A percentile compares a stretch with the other conserved stretches of the same genome.
These are phyloP conservation scores for Saccharomyces hybrid DNA, from an alignment of 1,139 yeast genomes.

Conservation along the genomic window DNA sequence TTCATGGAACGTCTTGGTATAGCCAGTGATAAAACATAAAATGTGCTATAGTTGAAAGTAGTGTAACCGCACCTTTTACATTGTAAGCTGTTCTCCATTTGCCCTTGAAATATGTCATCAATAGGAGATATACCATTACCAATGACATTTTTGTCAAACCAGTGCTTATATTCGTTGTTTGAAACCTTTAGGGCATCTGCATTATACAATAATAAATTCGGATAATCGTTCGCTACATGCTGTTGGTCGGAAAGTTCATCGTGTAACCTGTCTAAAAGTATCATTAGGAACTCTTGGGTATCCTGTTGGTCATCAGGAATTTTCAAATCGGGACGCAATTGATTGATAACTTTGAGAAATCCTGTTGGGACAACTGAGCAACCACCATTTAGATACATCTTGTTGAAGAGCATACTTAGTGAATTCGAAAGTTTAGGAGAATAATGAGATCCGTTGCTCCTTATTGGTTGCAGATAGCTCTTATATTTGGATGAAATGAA, in stretches of 20 bases:
- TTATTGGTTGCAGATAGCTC: conserved; percentile 35
- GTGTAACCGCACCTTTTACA: conserved; percentile 60
- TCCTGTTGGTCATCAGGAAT: conserved; percentile 75
- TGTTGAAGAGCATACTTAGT: conserved; percentile 44
- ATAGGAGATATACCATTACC: conserved; percentile 61
- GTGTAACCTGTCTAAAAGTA: conserved; percentile 58
- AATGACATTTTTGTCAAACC: conserved; percentile 48
- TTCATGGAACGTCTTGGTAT: conserved; percentile 39
- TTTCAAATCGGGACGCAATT: conserved; percentile 54
- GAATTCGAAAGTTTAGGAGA: conserved; percentile 37
- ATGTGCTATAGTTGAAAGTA: conserved; percentile 53
- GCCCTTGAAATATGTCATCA: conserved; percentile 58
- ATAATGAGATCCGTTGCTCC: conserved; percentile 21
- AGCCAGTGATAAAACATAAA: conserved; percentile 58
- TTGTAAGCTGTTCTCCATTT: conserved; percentile 53
- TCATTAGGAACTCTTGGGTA: conserved; percentile 66
- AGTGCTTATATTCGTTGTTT: conserved; percentile 47
- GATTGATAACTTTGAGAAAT: conserved; percentile 48
- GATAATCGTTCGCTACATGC: conserved; percentile 35
- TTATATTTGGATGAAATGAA: conserved; percentile 41
- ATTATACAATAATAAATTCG: conserved; percentile 34
- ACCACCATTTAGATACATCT: conserved; percentile 47
- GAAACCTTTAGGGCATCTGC: conserved; percentile 30
- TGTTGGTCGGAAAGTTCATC: conserved; percentile 49
- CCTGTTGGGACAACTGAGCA: conserved; percentile 58